Base-by-base conservation (phyloP, 768 basidiomycete species). In the Lactarius hatsudake region DNA sequence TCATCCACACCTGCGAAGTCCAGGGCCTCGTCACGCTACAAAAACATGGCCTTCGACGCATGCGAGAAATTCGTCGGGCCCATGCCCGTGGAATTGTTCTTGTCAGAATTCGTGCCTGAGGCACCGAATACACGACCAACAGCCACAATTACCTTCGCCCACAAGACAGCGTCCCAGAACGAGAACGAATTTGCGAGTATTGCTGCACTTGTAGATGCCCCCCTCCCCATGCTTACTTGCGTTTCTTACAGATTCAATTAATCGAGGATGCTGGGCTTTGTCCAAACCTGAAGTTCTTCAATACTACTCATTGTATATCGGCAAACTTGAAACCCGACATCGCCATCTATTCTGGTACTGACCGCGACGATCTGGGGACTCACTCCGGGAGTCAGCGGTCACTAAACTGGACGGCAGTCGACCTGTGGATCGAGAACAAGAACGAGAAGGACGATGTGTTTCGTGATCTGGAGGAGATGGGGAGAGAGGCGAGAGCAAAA, bases 11-110 rank as follows among this genome's bases (percentile, higher is more conserved):
- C 34, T 10, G 34, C 34, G 10, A 36, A 36, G 34, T 10, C 34
- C 34, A 36, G 7, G 42, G 8, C 26, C 38, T 61, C 43, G 28
- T 17, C 54, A 36, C 18, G 56, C n/a, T 58, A 59, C 34, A 59
- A 59, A 23, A 36, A 59, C 4, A 59, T 63, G 55, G 32, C 62
- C 15, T 20, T 23, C 5, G 62, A 63, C 6, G 32, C 42, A 43
- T 26, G 62, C 40, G 55, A 63, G 32, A 63, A 57, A 45, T 57
- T 57, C 30, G 62, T 63, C n/a, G 62, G 55, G 40, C 62, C 62
- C 20, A 63, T 63, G 62, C 42, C 62, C 18, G n/a, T 57, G 0
- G 13, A 23, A 13, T 1, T 5, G 10, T 63, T 63, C 55, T 56
- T 57, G n/a, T 43, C 32, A 1, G 55, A 63, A 17, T 57, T 63